Evolutionary conservation across 306 rosid species (phyloP), one percentile per base, ranked within the genome.

Genomic region (Cicer arietinum): DNA sequence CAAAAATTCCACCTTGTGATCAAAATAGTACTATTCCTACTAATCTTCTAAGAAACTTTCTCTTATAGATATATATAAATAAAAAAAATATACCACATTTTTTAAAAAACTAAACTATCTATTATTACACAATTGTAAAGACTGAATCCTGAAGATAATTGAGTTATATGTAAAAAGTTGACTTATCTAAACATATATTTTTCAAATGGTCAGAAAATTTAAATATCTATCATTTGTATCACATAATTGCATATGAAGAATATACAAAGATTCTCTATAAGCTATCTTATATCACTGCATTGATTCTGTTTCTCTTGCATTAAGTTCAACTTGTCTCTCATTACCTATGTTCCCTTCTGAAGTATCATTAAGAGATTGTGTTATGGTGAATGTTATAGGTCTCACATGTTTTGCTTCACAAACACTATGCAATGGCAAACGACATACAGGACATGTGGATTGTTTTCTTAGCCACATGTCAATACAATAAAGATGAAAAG

Each of bases 381-480:
- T 77, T 1, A 80, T 76, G 67, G 84, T 81, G 47, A 89, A 82
- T 11, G 85, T 82, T 7, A 88, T 80, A 16, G 89, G 83, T 62
- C 86, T 86, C 61, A 69, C 82, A 81, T 86, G 91, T 75, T 86
- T 88, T 72, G 84, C 46, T 20, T 81, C 85, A 53, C 77, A 65
- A 81, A 85, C 83, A 40, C 87, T 90, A 35, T 84, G 90, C 69
- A 94, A 75, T 42, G 97, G 88, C 25, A 94, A 71, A 60, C 98
- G 96, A 82, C 98, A 94, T 12, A 94, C 90, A 1, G 98, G 97
- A 71, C 98, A 94, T 3, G 98, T 91, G 3, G 97, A 82, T 71
- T 91, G 96, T 74, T 89, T 94, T 77, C 90, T 87, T 50, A 94
- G 85, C 98, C 98, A 94, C 11, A 78, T 77, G 72, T 94, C 97